These are phyloP conservation scores for Tricholoma bakamatsutake DNA, from an alignment of 768 basidiomycete genomes.

Conservation along the genomic window DNA sequence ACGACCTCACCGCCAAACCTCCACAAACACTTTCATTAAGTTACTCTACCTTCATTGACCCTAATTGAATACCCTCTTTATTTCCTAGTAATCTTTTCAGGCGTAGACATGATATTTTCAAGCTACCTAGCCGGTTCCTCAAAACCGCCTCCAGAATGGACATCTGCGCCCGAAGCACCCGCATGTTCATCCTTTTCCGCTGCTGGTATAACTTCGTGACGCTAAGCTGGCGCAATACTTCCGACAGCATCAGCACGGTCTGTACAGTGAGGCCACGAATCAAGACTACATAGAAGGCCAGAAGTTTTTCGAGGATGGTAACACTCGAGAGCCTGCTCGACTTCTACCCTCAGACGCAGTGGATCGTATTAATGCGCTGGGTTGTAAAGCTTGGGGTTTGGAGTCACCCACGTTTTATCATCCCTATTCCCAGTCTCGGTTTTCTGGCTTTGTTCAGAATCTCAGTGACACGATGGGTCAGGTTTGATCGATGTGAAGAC, in stretches of 20 bases:
- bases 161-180: slow-evolving; percentile 49
- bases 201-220: background rate
- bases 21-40: too few relatives aligned
- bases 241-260: slow-evolving; percentile 38
- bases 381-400: slow-evolving; percentile 51
- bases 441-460: slow-evolving; percentile 37
- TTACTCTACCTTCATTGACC: too few relatives aligned
- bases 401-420: slow-evolving; percentile 24
- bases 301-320: slow-evolving; percentile 35
- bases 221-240: background rate
- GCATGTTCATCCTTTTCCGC: slow-evolving; percentile 17
- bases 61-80: background rate
- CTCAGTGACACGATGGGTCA: slow-evolving; percentile 23
- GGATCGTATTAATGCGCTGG: slow-evolving; percentile 42
- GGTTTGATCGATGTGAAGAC: slow-evolving; percentile 39
- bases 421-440: slow-evolving; percentile 27
- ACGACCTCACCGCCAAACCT: too few relatives aligned
- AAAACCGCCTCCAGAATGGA: slow-evolving; percentile 46
- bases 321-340: slow-evolving; percentile 35
- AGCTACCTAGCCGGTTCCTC: background rate
- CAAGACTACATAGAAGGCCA: slow-evolving; percentile 48
- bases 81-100: slow-evolving; percentile 5
- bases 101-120: background rate
- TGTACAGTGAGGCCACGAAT: slow-evolving; percentile 50
- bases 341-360: slow-evolving; percentile 48